Percentiles rank a stretch among this genome's conserved stretches.
These are phyloP conservation scores for Hericium erinaceus DNA, from an alignment of 768 basidiomycete genomes.

Conservation along the genomic window DNA sequence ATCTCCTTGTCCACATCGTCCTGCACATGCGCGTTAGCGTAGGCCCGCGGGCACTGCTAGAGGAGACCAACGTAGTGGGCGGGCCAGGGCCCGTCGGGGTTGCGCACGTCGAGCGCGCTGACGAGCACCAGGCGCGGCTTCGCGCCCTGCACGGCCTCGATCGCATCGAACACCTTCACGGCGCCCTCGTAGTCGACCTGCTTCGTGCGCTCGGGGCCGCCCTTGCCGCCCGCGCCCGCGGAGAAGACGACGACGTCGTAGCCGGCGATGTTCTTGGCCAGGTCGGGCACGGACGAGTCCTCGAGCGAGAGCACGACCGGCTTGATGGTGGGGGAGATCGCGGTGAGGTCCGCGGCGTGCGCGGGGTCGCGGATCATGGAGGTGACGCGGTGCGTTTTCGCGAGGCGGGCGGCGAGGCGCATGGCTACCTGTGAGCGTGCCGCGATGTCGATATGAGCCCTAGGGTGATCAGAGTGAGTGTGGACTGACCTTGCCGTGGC, in stretches of 20 bases:
- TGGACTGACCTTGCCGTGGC: slow-evolving; percentile 38
- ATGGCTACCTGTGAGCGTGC: slow-evolving; percentile 29
- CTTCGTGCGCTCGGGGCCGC: slow-evolving; percentile 43
- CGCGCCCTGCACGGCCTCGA: slow-evolving; percentile 39
- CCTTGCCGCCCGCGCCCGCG: slow-evolving; percentile 49
- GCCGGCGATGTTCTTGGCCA: slow-evolving; percentile 34
- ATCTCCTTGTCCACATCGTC: slow-evolving; percentile 35
- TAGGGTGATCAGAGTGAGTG: not conserved
- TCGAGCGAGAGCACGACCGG: slow-evolving; percentile 53
- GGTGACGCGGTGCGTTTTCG: slow-evolving; percentile 31
- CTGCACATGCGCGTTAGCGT: slow-evolving; percentile 18
- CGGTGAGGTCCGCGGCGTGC: slow-evolving; percentile 39
- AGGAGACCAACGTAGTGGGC: slow-evolving; percentile 38
- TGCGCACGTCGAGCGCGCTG: slow-evolving; percentile 48
- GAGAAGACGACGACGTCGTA: slow-evolving; percentile 29
- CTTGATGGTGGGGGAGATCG: slow-evolving; percentile 26
- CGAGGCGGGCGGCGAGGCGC: slow-evolving; percentile 42
- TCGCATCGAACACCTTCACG: slow-evolving; percentile 60
- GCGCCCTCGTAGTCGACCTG: slow-evolving; percentile 56
- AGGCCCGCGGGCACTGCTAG: not conserved
- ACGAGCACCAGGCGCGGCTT: slow-evolving; percentile 50
- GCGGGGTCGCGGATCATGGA: slow-evolving; percentile 45
- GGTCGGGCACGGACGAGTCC: slow-evolving; percentile 33
- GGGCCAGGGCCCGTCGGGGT: slow-evolving; percentile 36
- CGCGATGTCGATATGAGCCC: slow-evolving; percentile 1